Percentiles rank a stretch among this genome's conserved stretches.
Evolutionary conservation across 805 yeast species (phyloP).

Genomic region (Wickerhamomyces strasburgensis): DNA sequence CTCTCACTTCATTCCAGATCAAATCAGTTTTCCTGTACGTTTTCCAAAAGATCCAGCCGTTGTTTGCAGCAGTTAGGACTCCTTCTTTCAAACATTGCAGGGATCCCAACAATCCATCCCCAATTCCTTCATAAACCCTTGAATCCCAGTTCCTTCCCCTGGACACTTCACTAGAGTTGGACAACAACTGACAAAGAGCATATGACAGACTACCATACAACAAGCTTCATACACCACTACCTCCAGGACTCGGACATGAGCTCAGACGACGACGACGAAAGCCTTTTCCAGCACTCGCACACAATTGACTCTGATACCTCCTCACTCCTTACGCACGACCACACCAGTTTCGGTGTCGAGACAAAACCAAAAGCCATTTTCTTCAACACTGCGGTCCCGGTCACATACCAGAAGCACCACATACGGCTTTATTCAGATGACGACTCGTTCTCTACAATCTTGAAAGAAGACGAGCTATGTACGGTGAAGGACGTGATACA

Average conservation of each 20-base stretch:
- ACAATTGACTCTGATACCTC: background rate
- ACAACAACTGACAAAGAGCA: too few relatives aligned
- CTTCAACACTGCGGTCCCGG: conserved; percentile 5
- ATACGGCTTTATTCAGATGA: conserved; percentile 3
- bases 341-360: conserved; percentile 8
- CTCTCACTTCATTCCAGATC: too few relatives aligned
- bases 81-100: too few relatives aligned
- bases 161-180: too few relatives aligned
- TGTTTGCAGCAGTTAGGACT: too few relatives aligned
- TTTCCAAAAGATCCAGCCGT: too few relatives aligned
- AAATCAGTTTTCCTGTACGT: too few relatives aligned
- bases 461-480: conserved; percentile 8
- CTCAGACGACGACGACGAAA: background rate
- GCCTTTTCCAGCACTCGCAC: background rate
- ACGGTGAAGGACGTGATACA: conserved; percentile 10
- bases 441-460: conserved; percentile 4
- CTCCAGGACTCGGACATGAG: background rate
- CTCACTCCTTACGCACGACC: conserved; percentile 2
- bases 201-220: too few relatives aligned
- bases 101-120: too few relatives aligned
- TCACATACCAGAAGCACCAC: conserved; percentile 3
- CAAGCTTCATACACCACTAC: too few relatives aligned
- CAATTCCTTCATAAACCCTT: too few relatives aligned
- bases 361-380: conserved; percentile 8
- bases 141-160: too few relatives aligned